Base-by-base conservation (phyloP, 192 early-diverging fungal genomes). In the Podila epigama region DNA sequence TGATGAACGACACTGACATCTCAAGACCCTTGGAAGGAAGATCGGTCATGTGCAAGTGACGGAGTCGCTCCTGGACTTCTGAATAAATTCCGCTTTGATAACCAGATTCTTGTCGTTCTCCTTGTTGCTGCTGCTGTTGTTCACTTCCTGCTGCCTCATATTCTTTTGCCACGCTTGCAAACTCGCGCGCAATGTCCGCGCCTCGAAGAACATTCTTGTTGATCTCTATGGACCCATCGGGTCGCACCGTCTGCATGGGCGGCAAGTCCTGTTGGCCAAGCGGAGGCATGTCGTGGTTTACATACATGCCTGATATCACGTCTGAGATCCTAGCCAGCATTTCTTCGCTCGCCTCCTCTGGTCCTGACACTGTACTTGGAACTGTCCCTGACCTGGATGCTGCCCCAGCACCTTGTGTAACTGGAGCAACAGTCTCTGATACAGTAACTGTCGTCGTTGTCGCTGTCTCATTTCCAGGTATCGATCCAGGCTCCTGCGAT, bases 231-330 rank as follows among this genome's bases (percentile, higher is more conserved):
- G 58, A 58, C 4, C 65, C 72, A 28, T 75, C 72, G 0, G 22
- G 3, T 2, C 33, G 58, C 10, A 62, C 16, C 8, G 41, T 34
- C 5, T 68, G 72, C 64, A 75, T 63, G 1, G 42, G 72, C 28
- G 72, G 72, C 9, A 75, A 39, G 16, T 51, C 53, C 35, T 75
- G 72, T 32, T 75, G 72, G 16, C 48, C 56, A 20, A 75, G 27
- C 5, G 72, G 72, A 3, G 72, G 41, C 53, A 75, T 75, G 54
- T 68, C 72, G 22, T 67, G 60, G 29, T 25, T 67, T 31, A 63
- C n/a, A 29, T 68, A 34, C 4, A 75, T 60, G 1, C 65, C 65
- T 8, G 44, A 50, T 33, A 75, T 44, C 10, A 27, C 36, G 11
- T 68, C 40, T 25, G 64, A 54, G 13, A 75, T 29, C 57, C 27